phyloP scores from a whole-genome alignment of 2,329 filamentous ascomycete genomes.

The Xylaria sp. region DNA sequence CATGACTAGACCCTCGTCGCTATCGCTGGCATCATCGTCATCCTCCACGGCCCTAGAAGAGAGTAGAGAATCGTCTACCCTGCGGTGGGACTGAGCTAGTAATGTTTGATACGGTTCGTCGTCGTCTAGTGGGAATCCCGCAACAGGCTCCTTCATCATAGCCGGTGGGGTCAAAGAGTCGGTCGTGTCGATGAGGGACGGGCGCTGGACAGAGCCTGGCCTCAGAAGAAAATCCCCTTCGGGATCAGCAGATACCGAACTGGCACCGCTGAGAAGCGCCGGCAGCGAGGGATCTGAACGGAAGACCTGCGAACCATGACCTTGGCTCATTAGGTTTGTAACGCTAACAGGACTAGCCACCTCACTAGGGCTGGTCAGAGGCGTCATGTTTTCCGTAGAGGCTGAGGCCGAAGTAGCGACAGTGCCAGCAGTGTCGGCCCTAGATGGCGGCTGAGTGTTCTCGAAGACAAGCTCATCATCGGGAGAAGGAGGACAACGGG shows the following conservation, averaged over 20 bases:
- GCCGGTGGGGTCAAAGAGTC: constrained; percentile 60
- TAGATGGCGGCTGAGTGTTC: constrained; percentile 38
- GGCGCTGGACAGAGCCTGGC: constrained; percentile 49
- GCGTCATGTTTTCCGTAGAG: constrained; percentile 53
- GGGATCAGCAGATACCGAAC: constrained; percentile 64
- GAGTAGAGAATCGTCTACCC: constrained; percentile 24
- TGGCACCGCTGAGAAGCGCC: constrained; percentile 64
- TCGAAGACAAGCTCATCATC: constrained; percentile 44
- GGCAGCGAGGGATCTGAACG: constrained; percentile 67
- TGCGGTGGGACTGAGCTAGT: constrained; percentile 22
- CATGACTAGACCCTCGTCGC: constrained; percentile 58
- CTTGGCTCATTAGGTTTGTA: constrained; percentile 40
- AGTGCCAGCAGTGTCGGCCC: constrained; percentile 48
- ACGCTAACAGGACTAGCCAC: constrained; percentile 52
- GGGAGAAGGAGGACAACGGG: constrained; percentile 51
- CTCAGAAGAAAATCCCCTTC: constrained; percentile 62
- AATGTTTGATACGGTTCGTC: constrained; percentile 34
- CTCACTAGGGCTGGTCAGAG: constrained; percentile 59
- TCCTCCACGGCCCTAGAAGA: constrained; percentile 38
- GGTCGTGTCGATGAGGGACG: constrained; percentile 52
- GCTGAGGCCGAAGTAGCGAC: constrained; percentile 55
- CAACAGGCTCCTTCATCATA: constrained; percentile 48
- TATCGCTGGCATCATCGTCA: constrained; percentile 56
- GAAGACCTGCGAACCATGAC: constrained; percentile 53
- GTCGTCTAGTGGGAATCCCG: constrained; percentile 51